These are phyloP conservation scores for Achaetomiella virescens DNA, from an alignment of 495 filamentous ascomycete species.

Conservation along the genomic window DNA sequence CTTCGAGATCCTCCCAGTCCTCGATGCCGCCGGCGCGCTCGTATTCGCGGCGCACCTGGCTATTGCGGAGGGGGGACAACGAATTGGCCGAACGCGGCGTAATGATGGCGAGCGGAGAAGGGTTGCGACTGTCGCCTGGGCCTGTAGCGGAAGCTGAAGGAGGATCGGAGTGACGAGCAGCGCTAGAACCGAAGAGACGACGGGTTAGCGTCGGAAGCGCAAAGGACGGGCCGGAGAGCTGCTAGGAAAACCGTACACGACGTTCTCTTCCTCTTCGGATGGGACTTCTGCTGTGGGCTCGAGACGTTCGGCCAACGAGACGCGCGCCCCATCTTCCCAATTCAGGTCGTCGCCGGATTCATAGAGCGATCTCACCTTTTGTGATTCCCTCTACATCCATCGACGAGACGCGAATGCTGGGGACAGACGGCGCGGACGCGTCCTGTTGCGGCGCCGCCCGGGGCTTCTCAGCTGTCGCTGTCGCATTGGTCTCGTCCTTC, in stretches of 20 bases:
- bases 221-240: conserved; percentile 29
- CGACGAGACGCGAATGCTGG: conserved; percentile 55
- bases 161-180: conserved; percentile 15
- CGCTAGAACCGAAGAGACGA: background rate
- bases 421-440: conserved; percentile 25
- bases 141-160: conserved; percentile 5
- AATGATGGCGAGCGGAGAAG: conserved; percentile 14
- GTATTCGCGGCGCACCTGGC: conserved; percentile 23
- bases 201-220: background rate
- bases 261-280: conserved; percentile 45
- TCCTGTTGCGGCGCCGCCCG: conserved; percentile 7
- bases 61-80: conserved; percentile 40
- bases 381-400: conserved; percentile 79
- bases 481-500: background rate
- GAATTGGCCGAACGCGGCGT: conserved; percentile 35
- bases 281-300: conserved; percentile 45
- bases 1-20: conserved; percentile 90
- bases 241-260: conserved; percentile 48
- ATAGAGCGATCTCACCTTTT: conserved; percentile 89
- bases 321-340: conserved; percentile 51
- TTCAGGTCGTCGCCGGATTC: conserved; percentile 60
- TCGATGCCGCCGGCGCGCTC: conserved; percentile 79
- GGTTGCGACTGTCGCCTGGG: conserved; percentile 14
- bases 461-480: conserved; percentile 3
- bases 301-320: conserved; percentile 36